A percentile compares a stretch with the other conserved stretches of the same genome.
phyloP scores from a whole-genome alignment of 2,329 filamentous ascomycete genomes.

The Gyromitra esculenta region DNA sequence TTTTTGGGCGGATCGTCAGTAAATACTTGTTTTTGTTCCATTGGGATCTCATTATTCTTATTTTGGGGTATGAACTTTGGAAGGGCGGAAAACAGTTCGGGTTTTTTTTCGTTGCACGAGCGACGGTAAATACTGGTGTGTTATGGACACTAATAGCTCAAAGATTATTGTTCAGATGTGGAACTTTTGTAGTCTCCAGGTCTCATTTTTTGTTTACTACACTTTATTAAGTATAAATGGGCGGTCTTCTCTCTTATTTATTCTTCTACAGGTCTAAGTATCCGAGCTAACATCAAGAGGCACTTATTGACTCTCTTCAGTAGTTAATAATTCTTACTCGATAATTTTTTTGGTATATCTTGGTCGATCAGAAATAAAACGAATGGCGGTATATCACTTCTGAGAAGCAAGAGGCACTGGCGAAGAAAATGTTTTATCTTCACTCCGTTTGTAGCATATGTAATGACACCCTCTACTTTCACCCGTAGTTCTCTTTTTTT shows the following conservation, averaged over 20 bases:
- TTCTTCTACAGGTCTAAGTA: background rate
- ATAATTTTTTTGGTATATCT: background rate
- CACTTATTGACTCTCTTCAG: background rate
- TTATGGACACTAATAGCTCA: conserved; percentile 19
- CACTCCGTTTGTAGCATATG: too few relatives aligned
- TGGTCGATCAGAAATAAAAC: background rate
- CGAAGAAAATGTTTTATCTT: too few relatives aligned
- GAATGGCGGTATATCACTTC: too few relatives aligned
- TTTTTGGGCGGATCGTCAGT: conserved; percentile 26
- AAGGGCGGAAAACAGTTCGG: background rate
- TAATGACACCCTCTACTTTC: too few relatives aligned
- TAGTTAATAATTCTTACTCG: background rate
- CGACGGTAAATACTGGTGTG: background rate
- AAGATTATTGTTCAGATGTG: conserved; percentile 21
- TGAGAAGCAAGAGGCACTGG: too few relatives aligned
- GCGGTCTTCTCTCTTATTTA: background rate
- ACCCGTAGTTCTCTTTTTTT: too few relatives aligned
- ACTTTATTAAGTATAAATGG: background rate
- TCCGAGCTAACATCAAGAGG: background rate
- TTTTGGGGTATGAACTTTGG: conserved; percentile 7
- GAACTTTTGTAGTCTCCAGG: background rate
- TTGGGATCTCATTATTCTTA: conserved; percentile 11
- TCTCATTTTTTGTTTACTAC: background rate
- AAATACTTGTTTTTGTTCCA: conserved; percentile 2
- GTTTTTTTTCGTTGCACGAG: conserved; percentile 11